Base-by-base conservation (phyloP, 345 rosid genomes). In the Hevea brasiliensis region DNA sequence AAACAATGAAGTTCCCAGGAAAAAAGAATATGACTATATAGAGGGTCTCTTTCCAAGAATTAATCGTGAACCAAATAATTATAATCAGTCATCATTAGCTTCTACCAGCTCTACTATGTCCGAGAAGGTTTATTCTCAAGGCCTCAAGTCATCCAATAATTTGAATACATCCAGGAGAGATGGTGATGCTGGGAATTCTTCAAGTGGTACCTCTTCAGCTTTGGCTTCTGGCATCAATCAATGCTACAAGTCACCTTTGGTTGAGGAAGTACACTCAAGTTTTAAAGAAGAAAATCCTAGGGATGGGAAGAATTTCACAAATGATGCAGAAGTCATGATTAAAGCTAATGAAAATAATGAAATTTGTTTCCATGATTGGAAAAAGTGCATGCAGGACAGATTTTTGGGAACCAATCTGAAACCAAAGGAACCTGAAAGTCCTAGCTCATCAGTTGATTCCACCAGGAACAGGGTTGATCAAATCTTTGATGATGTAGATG, bases 401-500 rank as follows among this genome's bases (percentile, higher is more conserved):
- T 83, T 84, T 75, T 75, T 76, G 78, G 90, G 85, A 45, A 58
- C 73, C 76, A 82, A 86, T 83, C 76, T 76, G 69, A 89, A 83
- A 77, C 65, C 80, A 59, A 88, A 81, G 84, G 98, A 88, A 81
- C 83, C 77, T 12, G 97, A 89, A 77, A 89, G 87, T 77, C 83
- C 88, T 72, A 85, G 83, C 74, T 87, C 92, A 37, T 90, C 90
- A 69, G 37, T 83, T 70, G 94, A 77, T 74, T 87, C 92, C 74
- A 79, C 74, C 67, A 55, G 74, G 40, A 77, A 80, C 84, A 84
- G 82, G 84, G 78, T 78, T 71, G 87, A 90, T 73, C 97, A 86
- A 76, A 79, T 90, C 65, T 84, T 91, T 73, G 98, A 91, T 73
- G 99, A 93, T 77, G 97, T 88, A 59, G 94, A 93, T 88, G 95